Conservation (phyloP, 1,284 basidiomycete genomes). For the Exobasidium cylindrosporum region DNA sequence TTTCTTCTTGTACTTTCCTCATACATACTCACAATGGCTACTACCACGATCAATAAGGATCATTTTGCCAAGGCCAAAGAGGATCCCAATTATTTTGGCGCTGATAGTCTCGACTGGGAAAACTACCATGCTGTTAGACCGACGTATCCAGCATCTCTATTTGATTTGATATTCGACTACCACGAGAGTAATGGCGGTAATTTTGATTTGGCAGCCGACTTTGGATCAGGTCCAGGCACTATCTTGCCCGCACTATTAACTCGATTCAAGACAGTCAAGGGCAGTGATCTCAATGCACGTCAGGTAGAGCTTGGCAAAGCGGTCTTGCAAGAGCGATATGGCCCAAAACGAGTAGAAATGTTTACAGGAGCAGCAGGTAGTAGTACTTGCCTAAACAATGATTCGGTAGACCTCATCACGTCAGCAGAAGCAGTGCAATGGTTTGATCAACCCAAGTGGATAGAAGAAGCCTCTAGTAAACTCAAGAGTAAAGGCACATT, state of each 20-base stretch:
- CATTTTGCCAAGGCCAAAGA: background rate
- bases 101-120: background rate
- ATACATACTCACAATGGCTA: no score
- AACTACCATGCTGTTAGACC: background rate
- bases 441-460: background rate
- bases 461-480: background rate
- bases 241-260: background rate
- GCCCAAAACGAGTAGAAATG: background rate
- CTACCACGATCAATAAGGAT: background rate
- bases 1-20: no score
- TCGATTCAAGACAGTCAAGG: background rate
- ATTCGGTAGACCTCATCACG: background rate
- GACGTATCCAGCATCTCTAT: background rate
- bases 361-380: background rate
- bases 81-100: slow-evolving; percentile 1
- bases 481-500: background rate
- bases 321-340: background rate
- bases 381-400: background rate
- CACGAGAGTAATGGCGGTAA: background rate
- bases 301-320: background rate
- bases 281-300: background rate
- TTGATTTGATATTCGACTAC: background rate
- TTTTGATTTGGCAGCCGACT: background rate
- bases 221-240: background rate
- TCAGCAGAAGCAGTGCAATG: background rate